phyloP scores from a whole-genome alignment of 2,329 filamentous ascomycete genomes.

The Pestalotiopsis sp. region DNA sequence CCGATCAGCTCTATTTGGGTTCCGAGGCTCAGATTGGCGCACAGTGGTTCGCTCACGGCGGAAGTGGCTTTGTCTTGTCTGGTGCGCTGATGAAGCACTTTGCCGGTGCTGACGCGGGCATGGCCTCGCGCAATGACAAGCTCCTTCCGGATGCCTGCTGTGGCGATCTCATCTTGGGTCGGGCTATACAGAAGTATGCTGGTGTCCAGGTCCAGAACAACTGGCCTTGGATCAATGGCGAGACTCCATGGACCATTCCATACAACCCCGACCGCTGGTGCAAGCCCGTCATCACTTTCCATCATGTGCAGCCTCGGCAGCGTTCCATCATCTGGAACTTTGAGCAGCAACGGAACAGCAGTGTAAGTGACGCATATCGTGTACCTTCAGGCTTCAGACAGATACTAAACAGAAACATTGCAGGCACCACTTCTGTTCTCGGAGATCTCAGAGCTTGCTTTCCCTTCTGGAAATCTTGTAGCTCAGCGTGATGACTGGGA shows the following conservation, averaged over 20 bases:
- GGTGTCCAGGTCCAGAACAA: constrained; percentile 5
- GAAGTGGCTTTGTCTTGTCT: constrained; percentile 2
- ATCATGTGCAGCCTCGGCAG: constrained; percentile 3
- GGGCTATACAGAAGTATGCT: not conserved
- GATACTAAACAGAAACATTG: not conserved
- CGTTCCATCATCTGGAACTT: not conserved
- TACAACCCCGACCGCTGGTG: not conserved
- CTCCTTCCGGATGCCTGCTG: constrained; percentile 3
- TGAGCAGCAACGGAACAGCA: constrained; percentile 3
- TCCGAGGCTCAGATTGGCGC: not conserved
- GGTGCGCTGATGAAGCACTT: not conserved
- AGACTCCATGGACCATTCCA: constrained; percentile 2
- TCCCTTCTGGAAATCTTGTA: not conserved
- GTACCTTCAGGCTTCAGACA: not conserved
- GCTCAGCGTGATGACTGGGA: constrained; percentile 3
- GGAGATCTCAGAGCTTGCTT: constrained; percentile 1
- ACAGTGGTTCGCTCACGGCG: constrained; percentile 5
- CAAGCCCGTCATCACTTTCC: not conserved
- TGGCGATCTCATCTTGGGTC: constrained; percentile 1
- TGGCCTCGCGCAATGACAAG: constrained; percentile 4
- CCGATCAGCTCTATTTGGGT: not conserved
- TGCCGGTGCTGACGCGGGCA: not conserved
- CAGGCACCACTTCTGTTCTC: not conserved
- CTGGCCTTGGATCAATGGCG: constrained; percentile 7
- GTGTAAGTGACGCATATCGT: not conserved